Base-by-base conservation (phyloP, 768 basidiomycete genomes). In the Podaxis sp. region DNA sequence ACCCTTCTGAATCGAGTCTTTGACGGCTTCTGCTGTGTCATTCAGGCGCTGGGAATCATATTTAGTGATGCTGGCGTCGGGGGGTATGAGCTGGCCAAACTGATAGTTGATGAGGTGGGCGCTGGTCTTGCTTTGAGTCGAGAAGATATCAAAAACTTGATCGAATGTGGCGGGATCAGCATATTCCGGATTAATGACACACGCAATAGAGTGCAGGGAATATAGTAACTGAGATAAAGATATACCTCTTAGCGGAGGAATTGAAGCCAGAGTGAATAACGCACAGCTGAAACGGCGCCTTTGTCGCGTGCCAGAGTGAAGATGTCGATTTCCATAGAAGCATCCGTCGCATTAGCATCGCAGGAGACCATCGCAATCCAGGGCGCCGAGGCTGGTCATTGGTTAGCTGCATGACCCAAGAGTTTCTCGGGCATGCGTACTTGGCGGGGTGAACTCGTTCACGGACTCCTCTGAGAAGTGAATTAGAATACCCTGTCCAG, bases 361-460 rank as follows among this genome's bases (percentile, higher is more conserved):
- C 95, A 96, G 2, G 87, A 83, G 54, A 97, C 84, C 66, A 95
- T 81, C 12, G 95, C 95, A 68, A 97, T 90, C 94, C 95, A 97
- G 3, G 95, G 93, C 0, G 94, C 92, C 4, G 76, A 79, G 2
- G 91, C 89, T 84, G 71, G 38, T 63, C 67, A 70, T 28, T 15
- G 2, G 58, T 26, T 67, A 56, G 48, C 44, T 67, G 40, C 57
- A 56, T 59, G 54, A 66, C 66, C 28, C 3, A 17, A 55, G 13
- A 22, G 17, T 56, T n/a, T 37, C 46, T 28, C 22, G 13, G 54
- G 55, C 56, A 8, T 12, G 70, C 79, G 72, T 62, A 80, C 79
- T 77, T 55, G 85, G 75, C 76, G 86, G 83, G 48, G 79, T 82
- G 33, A 75, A 71, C 62, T 80, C 78, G 28, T 74, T 76, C 11